Evolutionary conservation across 495 filamentous ascomycete genomes (phyloP).

Genomic region (Penicillium verhagenii): DNA sequence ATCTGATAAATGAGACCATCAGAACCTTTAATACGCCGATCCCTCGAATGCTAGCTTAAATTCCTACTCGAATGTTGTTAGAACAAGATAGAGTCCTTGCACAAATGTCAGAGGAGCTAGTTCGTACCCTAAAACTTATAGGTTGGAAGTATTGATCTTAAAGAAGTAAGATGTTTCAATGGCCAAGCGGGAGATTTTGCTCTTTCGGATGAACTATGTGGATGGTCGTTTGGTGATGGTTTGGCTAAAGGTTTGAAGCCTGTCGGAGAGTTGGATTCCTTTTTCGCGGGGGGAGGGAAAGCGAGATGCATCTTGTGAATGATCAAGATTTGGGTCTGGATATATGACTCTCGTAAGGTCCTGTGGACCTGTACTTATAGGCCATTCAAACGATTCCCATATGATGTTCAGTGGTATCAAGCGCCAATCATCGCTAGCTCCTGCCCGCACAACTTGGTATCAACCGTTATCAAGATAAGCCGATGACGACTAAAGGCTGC

Average conservation of each 20-base stretch:
- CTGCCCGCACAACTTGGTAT: background rate
- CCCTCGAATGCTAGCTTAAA: no score
- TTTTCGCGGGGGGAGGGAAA: background rate
- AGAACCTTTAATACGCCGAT: no score
- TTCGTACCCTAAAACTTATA: background rate
- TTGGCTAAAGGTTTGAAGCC: background rate
- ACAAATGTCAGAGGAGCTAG: background rate
- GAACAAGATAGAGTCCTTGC: background rate
- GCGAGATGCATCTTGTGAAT: background rate
- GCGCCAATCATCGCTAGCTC: background rate
- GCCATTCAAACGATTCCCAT: background rate
- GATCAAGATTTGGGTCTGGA: no score
- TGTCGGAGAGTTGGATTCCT: background rate
- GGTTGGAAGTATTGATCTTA: background rate
- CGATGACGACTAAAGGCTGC: background rate
- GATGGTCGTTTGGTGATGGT: background rate
- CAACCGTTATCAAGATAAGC: background rate
- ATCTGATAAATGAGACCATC: no score
- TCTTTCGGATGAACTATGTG: background rate
- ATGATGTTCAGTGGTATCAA: background rate
- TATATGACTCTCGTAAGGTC: no score
- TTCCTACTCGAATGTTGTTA: background rate
- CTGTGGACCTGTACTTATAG: background rate
- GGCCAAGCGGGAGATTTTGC: background rate
- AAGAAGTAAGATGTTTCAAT: background rate